phyloP scores from a whole-genome alignment of 352 stramenopile genomes.

The Phytophthora brassicae region DNA sequence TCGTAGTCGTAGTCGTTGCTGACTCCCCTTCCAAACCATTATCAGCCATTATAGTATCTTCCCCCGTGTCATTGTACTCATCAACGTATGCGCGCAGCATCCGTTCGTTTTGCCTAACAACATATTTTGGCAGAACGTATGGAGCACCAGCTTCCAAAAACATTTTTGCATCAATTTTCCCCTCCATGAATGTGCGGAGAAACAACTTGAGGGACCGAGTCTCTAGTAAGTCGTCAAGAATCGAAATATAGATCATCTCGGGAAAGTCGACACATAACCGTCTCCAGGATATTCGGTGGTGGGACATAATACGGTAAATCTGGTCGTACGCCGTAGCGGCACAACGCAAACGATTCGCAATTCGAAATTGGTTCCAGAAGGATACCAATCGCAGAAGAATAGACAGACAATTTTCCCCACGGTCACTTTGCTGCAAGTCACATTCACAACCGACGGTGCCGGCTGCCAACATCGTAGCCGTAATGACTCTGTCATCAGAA shows the following conservation, averaged over 20 bases:
- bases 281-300: constrained; percentile 55
- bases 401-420: constrained; percentile 49
- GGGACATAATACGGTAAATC: constrained; percentile 47
- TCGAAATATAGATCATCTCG: constrained; percentile 50
- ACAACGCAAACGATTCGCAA: constrained; percentile 25
- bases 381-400: constrained; percentile 51
- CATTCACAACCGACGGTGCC: constrained; percentile 50
- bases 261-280: constrained; percentile 55
- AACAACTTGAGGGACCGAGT: constrained; percentile 47
- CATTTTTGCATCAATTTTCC: constrained; percentile 36
- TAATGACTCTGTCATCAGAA: constrained; percentile 24
- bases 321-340: constrained; percentile 45
- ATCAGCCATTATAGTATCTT: constrained; percentile 28
- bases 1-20: constrained; percentile 33
- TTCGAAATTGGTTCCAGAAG: constrained; percentile 52
- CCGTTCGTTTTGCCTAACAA: constrained; percentile 57
- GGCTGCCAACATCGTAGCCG: constrained; percentile 29
- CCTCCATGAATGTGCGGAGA: constrained; percentile 56
- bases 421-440: constrained; percentile 29
- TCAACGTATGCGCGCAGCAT: constrained; percentile 51
- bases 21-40: constrained; percentile 19
- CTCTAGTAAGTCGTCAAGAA: constrained; percentile 59
- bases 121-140: constrained; percentile 61
- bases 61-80: constrained; percentile 31
- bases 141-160: constrained; percentile 55